phyloP scores from a whole-genome alignment of 805 yeast genomes.

The Zygotorulaspora florentina region DNA sequence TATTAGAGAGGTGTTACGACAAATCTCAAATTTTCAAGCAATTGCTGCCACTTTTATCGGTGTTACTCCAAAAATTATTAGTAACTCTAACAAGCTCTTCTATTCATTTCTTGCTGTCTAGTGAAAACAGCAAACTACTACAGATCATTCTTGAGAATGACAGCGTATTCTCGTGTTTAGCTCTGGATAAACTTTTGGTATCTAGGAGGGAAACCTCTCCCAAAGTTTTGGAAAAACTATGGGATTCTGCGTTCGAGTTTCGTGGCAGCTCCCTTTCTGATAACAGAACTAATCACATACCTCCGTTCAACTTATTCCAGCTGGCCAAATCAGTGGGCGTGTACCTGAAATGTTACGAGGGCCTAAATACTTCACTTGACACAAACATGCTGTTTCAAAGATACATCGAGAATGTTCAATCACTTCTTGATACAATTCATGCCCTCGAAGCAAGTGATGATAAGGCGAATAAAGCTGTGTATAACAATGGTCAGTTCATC shows the following conservation, averaged over 20 bases:
- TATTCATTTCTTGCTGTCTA: conserved; percentile 9
- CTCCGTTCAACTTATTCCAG: conserved; percentile 26
- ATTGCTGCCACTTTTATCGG: conserved; percentile 22
- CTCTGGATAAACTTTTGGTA: conserved; percentile 28
- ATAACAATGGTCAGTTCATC: conserved; percentile 31
- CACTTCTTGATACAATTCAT: conserved; percentile 17
- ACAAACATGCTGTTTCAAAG: conserved; percentile 14
- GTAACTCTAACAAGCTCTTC: conserved; percentile 28
- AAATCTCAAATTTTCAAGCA: conserved; percentile 28
- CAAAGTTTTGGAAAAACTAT: conserved; percentile 13
- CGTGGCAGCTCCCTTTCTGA: conserved; percentile 5
- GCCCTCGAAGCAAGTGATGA: conserved; percentile 18
- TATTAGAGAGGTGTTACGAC: conserved; percentile 23
- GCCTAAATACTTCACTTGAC: not conserved
- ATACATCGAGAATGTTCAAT: conserved; percentile 10
- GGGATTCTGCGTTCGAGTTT: conserved; percentile 25
- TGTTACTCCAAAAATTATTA: conserved; percentile 25
- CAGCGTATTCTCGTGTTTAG: conserved; percentile 24
- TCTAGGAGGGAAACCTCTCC: conserved; percentile 8
- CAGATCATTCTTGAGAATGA: conserved; percentile 19
- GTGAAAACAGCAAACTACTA: conserved; percentile 7
- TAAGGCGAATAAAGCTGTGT: conserved; percentile 25
- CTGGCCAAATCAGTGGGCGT: conserved; percentile 32
- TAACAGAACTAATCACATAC: conserved; percentile 9
- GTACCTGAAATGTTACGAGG: conserved; percentile 19